These are phyloP conservation scores for Flagelloscypha sp. DNA, from an alignment of 768 basidiomycete species.

Conservation along the genomic window DNA sequence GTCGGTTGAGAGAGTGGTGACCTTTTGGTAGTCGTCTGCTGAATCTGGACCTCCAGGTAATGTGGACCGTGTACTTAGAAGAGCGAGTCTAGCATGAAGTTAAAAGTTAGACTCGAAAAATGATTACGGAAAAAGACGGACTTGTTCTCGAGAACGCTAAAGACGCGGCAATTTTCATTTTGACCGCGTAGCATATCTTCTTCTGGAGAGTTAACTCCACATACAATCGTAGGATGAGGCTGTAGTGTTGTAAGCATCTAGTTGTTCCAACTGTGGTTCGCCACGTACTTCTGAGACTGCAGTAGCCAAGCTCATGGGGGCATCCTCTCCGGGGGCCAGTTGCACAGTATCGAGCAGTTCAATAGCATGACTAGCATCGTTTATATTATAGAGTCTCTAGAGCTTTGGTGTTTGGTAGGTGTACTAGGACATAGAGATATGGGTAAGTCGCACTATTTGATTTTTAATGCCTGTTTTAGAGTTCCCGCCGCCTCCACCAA, in stretches of 20 bases:
- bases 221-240: slow-evolving; percentile 64
- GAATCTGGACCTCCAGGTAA: slow-evolving; percentile 21
- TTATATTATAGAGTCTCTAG: slow-evolving; percentile 64
- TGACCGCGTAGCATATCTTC: slow-evolving; percentile 52
- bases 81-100: slow-evolving; percentile 38
- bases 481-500: slow-evolving; percentile 89
- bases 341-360: slow-evolving; percentile 60
- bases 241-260: no score
- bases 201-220: slow-evolving; percentile 79
- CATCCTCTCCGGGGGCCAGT: slow-evolving; percentile 78
- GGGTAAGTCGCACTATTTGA: slow-evolving; percentile 60
- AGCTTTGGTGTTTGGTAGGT: slow-evolving; percentile 5
- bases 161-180: slow-evolving; percentile 85
- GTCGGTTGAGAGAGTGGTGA: slow-evolving; percentile 73
- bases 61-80: slow-evolving; percentile 49
- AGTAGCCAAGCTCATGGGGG: slow-evolving; percentile 96
- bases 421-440: neutral
- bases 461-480: slow-evolving; percentile 89
- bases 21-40: slow-evolving; percentile 53
- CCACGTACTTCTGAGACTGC: slow-evolving; percentile 52
- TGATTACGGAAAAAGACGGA: slow-evolving; percentile 22
- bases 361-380: slow-evolving; percentile 41
- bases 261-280: no score
- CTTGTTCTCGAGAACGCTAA: slow-evolving; percentile 50
- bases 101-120: slow-evolving; percentile 4